These are phyloP conservation scores for Alternaria sp. DNA, from an alignment of 2,329 filamentous ascomycete genomes.

Conservation along the genomic window DNA sequence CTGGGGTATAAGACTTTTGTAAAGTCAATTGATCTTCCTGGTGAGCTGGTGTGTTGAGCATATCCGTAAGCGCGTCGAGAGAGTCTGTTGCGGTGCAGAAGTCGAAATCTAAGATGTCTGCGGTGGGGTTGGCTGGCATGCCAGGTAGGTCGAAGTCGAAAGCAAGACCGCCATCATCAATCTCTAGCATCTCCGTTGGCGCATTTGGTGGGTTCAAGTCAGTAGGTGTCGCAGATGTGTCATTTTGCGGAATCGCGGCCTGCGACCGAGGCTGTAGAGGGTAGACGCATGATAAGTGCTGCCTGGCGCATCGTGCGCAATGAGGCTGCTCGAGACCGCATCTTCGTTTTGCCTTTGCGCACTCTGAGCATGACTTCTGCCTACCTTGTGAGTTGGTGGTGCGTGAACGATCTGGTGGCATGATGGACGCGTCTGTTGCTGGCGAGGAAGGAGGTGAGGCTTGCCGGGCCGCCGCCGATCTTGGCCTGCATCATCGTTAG, in stretches of 20 bases:
- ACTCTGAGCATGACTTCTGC: constrained; percentile 64
- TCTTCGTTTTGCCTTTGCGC: constrained; percentile 64
- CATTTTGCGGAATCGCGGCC: neutral
- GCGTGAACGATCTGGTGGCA: constrained; percentile 50
- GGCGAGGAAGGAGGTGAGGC: neutral
- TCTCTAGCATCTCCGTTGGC: constrained; percentile 29
- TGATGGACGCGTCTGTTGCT: constrained; percentile 18
- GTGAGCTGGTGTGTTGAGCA: constrained; percentile 3
- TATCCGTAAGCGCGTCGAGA: constrained; percentile 56
- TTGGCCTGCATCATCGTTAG: neutral
- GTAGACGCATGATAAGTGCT: constrained; percentile 59
- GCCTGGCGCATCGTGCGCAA: constrained; percentile 61
- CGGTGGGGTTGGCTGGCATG: constrained; percentile 3
- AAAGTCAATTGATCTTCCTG: neutral
- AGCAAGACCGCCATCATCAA: neutral
- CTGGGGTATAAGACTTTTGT: neutral
- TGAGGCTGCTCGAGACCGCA: constrained; percentile 61
- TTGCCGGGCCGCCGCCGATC: neutral
- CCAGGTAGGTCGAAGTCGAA: constrained; percentile 14
- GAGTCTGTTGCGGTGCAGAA: constrained; percentile 52
- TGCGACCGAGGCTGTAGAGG: constrained; percentile 17
- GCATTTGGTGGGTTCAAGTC: constrained; percentile 21
- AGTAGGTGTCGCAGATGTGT: constrained; percentile 10
- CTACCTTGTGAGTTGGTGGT: constrained; percentile 32
- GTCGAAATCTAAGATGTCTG: constrained; percentile 27